phyloP scores from a whole-genome alignment of 169 alveolate species.

The Cyclospora cayetanensis region DNA sequence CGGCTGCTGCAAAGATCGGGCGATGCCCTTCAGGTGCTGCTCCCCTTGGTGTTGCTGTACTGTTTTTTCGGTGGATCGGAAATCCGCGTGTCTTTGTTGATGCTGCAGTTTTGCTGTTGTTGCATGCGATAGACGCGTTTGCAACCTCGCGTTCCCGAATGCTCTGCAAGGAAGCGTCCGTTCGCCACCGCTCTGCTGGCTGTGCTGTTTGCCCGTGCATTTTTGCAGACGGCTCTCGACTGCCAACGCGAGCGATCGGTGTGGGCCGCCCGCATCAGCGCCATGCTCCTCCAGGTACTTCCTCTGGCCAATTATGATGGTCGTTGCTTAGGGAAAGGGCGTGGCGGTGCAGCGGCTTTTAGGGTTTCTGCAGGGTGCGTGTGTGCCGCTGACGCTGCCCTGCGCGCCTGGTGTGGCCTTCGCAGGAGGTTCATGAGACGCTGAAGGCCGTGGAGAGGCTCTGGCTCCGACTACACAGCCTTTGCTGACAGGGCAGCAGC shows the following conservation, averaged over 20 bases:
- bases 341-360: neutral
- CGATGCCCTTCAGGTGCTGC: slow-evolving; percentile 16
- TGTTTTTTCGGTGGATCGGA: too few species aligned
- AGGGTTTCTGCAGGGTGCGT: neutral
- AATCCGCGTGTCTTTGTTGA: neutral
- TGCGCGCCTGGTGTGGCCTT: neutral
- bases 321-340: neutral
- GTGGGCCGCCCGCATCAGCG: slow-evolving; percentile 18
- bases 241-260: slow-evolving; percentile 21
- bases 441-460: slow-evolving; percentile 35
- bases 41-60: neutral
- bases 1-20: slow-evolving; percentile 12
- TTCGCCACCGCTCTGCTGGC: neutral
- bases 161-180: neutral
- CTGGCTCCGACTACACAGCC: neutral
- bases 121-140: neutral
- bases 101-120: neutral
- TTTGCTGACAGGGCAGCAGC: slow-evolving; percentile 9
- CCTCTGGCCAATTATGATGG: neutral
- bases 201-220: too few species aligned
- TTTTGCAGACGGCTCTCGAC: neutral
- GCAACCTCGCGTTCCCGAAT: neutral
- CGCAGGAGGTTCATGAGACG: slow-evolving; percentile 13
- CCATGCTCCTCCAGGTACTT: slow-evolving; percentile 18
- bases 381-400: neutral